Percentiles rank a stretch among this genome's conserved stretches.
Evolutionary conservation across 495 filamentous ascomycete species (phyloP).

Genomic region (Penicillium alfredii): DNA sequence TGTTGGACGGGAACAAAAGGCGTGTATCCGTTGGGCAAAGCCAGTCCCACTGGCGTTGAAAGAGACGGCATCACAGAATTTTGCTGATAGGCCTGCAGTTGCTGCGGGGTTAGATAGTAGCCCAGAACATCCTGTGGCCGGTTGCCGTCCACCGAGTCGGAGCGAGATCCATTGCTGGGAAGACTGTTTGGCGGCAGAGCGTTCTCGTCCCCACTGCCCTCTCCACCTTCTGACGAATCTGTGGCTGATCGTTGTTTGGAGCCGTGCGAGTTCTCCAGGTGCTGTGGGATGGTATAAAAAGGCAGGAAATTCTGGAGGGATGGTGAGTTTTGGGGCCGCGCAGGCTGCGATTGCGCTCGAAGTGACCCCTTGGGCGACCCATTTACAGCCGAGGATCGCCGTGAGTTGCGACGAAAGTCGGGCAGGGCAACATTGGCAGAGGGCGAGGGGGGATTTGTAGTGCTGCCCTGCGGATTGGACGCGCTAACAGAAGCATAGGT

Average conservation of each 20-base stretch:
- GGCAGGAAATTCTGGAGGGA: conserved; percentile 32
- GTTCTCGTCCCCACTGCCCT: conserved; percentile 38
- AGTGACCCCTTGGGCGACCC: conserved; percentile 46
- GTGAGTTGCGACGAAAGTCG: conserved; percentile 50
- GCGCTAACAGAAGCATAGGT: conserved; percentile 41
- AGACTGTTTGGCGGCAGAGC: conserved; percentile 37
- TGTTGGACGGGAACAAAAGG: conserved; percentile 35
- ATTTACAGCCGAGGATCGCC: conserved; percentile 51
- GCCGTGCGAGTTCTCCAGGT: conserved; percentile 31
- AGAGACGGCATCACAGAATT: conserved; percentile 40
- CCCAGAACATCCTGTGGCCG: conserved; percentile 57
- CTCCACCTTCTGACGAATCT: conserved; percentile 31
- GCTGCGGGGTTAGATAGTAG: conserved; percentile 56
- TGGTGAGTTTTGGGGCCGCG: conserved; percentile 46
- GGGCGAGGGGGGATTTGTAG: conserved; percentile 60
- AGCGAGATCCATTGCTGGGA: conserved; percentile 32
- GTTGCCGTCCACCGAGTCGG: conserved; percentile 42
- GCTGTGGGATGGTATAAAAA: conserved; percentile 32
- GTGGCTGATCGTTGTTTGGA: conserved; percentile 28
- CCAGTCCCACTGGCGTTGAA: conserved; percentile 42
- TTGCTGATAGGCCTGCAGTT: conserved; percentile 45
- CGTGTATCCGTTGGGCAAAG: conserved; percentile 41
- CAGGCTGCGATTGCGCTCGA: conserved; percentile 62
- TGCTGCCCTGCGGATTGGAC: conserved; percentile 40
- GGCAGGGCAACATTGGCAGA: conserved; percentile 48